These are phyloP conservation scores for Diversispora eburnea DNA, from an alignment of 192 early-diverging fungal species.

Conservation along the genomic window DNA sequence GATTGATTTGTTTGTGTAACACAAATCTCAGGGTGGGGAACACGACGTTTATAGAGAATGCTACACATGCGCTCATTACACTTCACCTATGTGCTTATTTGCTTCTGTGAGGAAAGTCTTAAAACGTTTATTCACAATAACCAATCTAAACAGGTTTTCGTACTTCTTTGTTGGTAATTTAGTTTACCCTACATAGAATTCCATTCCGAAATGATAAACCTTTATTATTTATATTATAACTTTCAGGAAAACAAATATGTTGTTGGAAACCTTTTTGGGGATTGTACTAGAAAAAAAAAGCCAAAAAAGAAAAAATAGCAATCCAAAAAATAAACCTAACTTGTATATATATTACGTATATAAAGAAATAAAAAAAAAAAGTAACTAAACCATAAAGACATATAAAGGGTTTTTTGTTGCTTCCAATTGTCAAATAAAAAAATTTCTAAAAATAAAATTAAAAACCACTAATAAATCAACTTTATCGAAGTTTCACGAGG, in stretches of 20 bases:
- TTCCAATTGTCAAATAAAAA: too few species aligned
- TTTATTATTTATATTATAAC: too few species aligned
- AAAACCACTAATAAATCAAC: too few species aligned
- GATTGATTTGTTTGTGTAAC: not conserved
- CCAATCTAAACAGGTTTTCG: not conserved
- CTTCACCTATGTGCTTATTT: not conserved
- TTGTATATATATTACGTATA: too few species aligned
- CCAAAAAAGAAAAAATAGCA: not conserved
- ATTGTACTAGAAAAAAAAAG: not conserved
- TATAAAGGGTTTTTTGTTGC: too few species aligned
- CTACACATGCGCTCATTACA: not conserved
- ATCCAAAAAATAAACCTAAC: not conserved
- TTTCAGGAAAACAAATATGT: not conserved
- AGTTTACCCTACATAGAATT: conserved; percentile 24
- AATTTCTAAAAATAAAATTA: too few species aligned
- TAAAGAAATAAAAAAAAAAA: too few species aligned
- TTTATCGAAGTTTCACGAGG: too few species aligned
- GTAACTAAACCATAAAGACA: too few species aligned
- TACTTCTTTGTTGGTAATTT: not conserved
- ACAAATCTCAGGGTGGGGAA: conserved; percentile 5
- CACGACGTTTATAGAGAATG: not conserved
- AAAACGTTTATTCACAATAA: not conserved
- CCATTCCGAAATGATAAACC: not conserved
- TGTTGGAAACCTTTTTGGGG: not conserved
- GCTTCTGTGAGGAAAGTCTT: not conserved